phyloP scores from a whole-genome alignment of 1,139 yeast species.

The Pichia sp. region DNA sequence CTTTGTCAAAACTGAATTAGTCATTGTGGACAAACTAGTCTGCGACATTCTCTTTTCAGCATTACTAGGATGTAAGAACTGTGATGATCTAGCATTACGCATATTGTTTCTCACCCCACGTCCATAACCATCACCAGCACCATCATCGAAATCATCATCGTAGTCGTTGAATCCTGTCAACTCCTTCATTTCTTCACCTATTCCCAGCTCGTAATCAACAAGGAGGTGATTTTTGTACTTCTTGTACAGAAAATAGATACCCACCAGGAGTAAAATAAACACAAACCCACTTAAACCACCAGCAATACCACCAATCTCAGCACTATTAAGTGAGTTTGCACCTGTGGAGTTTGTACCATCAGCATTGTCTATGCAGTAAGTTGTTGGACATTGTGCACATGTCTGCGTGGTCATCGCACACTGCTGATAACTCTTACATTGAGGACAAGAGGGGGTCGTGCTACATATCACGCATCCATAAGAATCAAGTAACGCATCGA shows the following conservation, averaged over 20 bases:
- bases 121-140: conserved; percentile 13
- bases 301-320: conserved; percentile 53
- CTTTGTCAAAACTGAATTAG: conserved; percentile 63
- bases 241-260: conserved; percentile 36
- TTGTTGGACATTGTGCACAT: conserved; percentile 52
- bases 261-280: conserved; percentile 36
- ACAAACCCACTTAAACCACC: conserved; percentile 62
- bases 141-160: conserved; percentile 25
- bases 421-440: conserved; percentile 48
- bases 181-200: conserved; percentile 25
- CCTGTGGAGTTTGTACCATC: conserved; percentile 13
- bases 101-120: background rate
- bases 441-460: conserved; percentile 44
- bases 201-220: conserved; percentile 25
- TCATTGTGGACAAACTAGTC: conserved; percentile 42
- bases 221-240: conserved; percentile 33
- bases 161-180: conserved; percentile 21
- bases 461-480: conserved; percentile 50
- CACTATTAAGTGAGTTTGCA: conserved; percentile 21
- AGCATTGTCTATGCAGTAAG: conserved; percentile 43
- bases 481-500: background rate
- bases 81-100: background rate
- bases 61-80: background rate
- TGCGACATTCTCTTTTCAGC: conserved; percentile 33
- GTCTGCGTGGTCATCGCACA: conserved; percentile 52